Evolutionary conservation across 2,329 filamentous ascomycete genomes (phyloP).

Genomic region (Colletotrichum musicola): DNA sequence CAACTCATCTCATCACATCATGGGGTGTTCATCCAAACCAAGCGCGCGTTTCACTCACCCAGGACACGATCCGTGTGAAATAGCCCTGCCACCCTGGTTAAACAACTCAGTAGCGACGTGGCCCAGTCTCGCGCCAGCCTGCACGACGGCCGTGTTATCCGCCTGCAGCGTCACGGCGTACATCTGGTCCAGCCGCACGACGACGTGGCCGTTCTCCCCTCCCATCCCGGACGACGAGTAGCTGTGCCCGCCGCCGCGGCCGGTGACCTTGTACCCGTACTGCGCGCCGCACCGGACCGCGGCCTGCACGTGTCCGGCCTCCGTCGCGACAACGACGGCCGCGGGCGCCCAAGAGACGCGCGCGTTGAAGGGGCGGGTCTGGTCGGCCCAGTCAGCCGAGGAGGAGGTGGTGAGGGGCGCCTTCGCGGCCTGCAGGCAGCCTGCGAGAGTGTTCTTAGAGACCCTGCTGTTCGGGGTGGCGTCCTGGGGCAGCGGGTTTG

Average conservation of each 20-base stretch:
- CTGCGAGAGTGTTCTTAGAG: conserved; percentile 20
- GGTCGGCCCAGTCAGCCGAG: conserved; percentile 41
- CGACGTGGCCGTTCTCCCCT: conserved; percentile 61
- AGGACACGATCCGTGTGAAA: conserved; percentile 66
- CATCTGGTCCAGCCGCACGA: conserved; percentile 61
- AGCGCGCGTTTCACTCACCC: conserved; percentile 50
- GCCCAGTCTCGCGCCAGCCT: conserved; percentile 64
- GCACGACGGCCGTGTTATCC: conserved; percentile 54
- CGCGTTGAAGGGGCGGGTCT: conserved; percentile 47
- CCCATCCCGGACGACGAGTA: conserved; percentile 63
- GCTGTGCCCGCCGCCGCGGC: conserved; percentile 64
- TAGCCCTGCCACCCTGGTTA: conserved; percentile 52
- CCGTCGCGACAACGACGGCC: conserved; percentile 58
- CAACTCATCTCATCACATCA: too few relatives aligned
- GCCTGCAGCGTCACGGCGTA: conserved; percentile 57
- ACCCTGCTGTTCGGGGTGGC: conserved; percentile 2
- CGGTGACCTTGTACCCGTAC: conserved; percentile 59
- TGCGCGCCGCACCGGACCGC: conserved; percentile 59
- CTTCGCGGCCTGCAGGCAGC: conserved; percentile 43
- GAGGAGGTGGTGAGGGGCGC: conserved; percentile 41
- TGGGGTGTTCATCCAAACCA: too few relatives aligned
- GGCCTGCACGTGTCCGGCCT: conserved; percentile 57
- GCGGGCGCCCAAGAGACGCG: conserved; percentile 53
- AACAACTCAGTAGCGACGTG: conserved; percentile 57
- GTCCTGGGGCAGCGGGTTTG: conserved; percentile 20